phyloP scores from a whole-genome alignment of 129 eudicot genomes.

The Calendula officinalis region DNA sequence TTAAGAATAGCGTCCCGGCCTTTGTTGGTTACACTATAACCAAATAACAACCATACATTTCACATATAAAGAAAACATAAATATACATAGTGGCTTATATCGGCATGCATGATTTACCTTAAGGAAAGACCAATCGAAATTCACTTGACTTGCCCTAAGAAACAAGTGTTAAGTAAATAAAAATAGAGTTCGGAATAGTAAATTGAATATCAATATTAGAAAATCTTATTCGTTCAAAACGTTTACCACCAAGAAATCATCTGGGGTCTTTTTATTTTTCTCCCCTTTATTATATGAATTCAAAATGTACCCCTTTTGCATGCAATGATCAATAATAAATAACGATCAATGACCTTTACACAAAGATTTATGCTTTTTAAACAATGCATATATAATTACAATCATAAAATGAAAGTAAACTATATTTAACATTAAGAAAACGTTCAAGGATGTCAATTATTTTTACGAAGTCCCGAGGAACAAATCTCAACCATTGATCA shows the following conservation, averaged over 20 bases:
- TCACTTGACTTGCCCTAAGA: neutral
- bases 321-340: no score
- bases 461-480: no score
- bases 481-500: no score
- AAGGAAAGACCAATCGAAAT: neutral
- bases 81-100: no score
- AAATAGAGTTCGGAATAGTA: neutral
- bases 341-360: neutral
- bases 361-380: neutral
- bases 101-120: neutral
- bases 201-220: neutral
- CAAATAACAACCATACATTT: neutral
- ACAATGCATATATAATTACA: neutral
- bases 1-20: neutral
- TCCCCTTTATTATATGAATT: neutral
- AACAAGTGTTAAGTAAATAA: neutral
- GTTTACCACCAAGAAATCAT: slow-evolving; percentile 1
- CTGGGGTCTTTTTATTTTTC: neutral
- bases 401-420: neutral
- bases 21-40: neutral
- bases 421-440: no score
- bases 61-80: neutral
- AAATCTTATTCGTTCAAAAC: no score
- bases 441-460: no score
- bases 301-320: no score